Evolutionary conservation across 139 green algal genomes (phyloP), one percentile per base, ranked within the genome.

Genomic region (Auxenochlorella pyrenoidosa): DNA sequence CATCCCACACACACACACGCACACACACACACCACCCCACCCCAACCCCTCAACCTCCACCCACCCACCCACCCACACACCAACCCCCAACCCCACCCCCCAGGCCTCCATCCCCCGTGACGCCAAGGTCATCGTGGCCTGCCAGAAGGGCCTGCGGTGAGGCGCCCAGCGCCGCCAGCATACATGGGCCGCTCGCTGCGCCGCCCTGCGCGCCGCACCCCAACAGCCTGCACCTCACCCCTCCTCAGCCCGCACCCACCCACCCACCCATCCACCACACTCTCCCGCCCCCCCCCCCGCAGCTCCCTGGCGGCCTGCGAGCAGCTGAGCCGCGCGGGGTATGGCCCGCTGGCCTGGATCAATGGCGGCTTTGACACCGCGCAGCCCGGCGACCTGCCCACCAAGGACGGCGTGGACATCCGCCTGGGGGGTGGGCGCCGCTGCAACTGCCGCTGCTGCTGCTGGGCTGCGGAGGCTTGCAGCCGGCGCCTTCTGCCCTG

Each of bases 361-460:
- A 99, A 97, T 84, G 96, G 96, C 40, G 96, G 96, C 73, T 93
- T 97, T 40, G 96, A 98, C 89, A 97, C 95, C n/a, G 92, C 92
- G 30, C 79, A 89, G 36, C 88, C 88, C n/a, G 94, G 92, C 36
- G 93, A 97, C 76, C 82, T 98, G 44, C 79, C 79, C 24, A 89
- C 85, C 30, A 83, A 88, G 75, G 88, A 91, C 44, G 90, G 70
- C 68, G 90, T 91, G 51, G 95, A 97, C 88, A 73, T 96, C 40
- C 80, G 93, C 72, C 90, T 90, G 77, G 70, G 41, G 18, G 82
- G 47, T 59, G 41, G 75, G 44, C 8, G 36, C 19, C n/a, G 8
- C 47, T 6, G 8, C 12, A 18, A 12, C 28, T 38, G 38, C 28
- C 6, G 65, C 13, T 40, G 15, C 3, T 10, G 5, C 34, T 13